A percentile compares a stretch with the other conserved stretches of the same genome.
Evolutionary conservation across 2,329 filamentous ascomycete genomes (phyloP).

Genomic region (Alternaria brassicae): DNA sequence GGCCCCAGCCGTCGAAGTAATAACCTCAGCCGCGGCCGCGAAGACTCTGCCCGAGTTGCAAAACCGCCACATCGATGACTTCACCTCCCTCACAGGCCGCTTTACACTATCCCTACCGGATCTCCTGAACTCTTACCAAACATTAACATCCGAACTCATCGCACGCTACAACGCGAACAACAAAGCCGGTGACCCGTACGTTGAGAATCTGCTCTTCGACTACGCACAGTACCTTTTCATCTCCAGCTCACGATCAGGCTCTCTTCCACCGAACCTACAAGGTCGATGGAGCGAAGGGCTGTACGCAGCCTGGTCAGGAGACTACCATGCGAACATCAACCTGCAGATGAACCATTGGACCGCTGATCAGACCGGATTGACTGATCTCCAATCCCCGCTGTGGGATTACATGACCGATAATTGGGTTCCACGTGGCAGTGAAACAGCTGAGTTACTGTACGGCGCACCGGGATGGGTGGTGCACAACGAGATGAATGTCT

Average conservation of each 20-base stretch:
- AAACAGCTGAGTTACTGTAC: slow-evolving; percentile 63
- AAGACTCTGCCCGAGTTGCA: slow-evolving; percentile 47
- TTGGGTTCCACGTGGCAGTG: slow-evolving; percentile 61
- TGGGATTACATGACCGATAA: slow-evolving; percentile 63
- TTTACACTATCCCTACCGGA: slow-evolving; percentile 59
- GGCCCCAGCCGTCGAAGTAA: slow-evolving; percentile 45
- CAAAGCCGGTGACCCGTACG: slow-evolving; percentile 56
- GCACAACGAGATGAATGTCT: slow-evolving; percentile 66
- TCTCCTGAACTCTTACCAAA: slow-evolving; percentile 47
- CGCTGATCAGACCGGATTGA: slow-evolving; percentile 61
- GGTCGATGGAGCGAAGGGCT: slow-evolving; percentile 62
- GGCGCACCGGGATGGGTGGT: slow-evolving; percentile 63
- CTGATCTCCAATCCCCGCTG: slow-evolving; percentile 54
- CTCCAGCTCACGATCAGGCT: slow-evolving; percentile 58
- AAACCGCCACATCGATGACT: slow-evolving; percentile 53
- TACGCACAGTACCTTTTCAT: slow-evolving; percentile 64
- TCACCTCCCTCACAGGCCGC: slow-evolving; percentile 45
- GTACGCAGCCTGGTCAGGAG: slow-evolving; percentile 59
- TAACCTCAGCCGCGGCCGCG: slow-evolving; percentile 42
- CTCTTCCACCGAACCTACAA: slow-evolving; percentile 64
- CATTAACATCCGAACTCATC: slow-evolving; percentile 50
- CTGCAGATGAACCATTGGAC: slow-evolving; percentile 69
- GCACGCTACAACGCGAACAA: slow-evolving; percentile 35
- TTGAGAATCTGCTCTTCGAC: slow-evolving; percentile 63
- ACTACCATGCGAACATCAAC: slow-evolving; percentile 68